Evolutionary conservation across 768 basidiomycete genomes (phyloP).

Genomic region (Mycena capillaripes): DNA sequence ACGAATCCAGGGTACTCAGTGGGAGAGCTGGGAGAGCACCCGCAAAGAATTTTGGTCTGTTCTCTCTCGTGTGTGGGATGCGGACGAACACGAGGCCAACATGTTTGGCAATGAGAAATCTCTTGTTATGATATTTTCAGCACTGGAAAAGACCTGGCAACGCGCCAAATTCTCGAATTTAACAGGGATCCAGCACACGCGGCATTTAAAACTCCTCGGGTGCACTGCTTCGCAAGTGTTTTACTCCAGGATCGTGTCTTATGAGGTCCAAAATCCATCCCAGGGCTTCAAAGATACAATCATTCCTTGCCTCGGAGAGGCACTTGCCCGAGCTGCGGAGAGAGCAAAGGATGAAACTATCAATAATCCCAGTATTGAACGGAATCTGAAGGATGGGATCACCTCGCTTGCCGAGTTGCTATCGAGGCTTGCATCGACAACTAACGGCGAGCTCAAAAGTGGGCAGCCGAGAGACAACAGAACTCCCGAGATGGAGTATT

Average conservation of each 20-base stretch:
- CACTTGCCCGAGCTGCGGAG: not conserved
- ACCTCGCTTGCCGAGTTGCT: not conserved
- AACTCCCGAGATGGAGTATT: not conserved
- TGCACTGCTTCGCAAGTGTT: constrained; percentile 8
- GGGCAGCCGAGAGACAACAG: not conserved
- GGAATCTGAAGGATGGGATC: not conserved
- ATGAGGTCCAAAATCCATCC: not conserved
- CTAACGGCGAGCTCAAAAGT: not conserved
- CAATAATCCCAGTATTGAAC: not conserved
- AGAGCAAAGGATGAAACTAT: not conserved
- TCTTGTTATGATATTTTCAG: not conserved
- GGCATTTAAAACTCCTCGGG: not conserved
- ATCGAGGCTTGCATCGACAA: not conserved
- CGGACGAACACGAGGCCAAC: too few relatives aligned
- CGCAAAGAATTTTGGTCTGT: not conserved
- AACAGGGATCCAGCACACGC: not conserved
- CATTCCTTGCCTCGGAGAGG: not conserved
- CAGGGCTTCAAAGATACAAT: constrained; percentile 1
- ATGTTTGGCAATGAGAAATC: not conserved
- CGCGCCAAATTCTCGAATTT: not conserved
- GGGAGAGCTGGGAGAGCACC: not conserved
- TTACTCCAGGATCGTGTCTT: not conserved
- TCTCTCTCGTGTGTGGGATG: too few relatives aligned
- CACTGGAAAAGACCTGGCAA: not conserved
- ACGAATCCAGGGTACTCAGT: too few relatives aligned